phyloP scores from a whole-genome alignment of 2,329 filamentous ascomycete genomes.

The Exophiala aquamarina region DNA sequence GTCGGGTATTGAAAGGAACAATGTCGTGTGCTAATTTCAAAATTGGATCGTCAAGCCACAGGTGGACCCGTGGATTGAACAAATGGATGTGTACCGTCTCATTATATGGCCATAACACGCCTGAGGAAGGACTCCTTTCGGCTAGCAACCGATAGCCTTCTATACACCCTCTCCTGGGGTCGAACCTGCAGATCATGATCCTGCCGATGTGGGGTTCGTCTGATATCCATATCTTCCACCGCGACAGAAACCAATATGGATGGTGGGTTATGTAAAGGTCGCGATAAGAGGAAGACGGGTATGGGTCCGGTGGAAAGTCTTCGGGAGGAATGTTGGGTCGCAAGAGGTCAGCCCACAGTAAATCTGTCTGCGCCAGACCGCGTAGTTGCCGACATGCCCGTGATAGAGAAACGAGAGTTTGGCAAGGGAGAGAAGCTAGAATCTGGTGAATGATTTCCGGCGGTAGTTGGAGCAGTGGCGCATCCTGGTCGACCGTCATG shows the following conservation, averaged over 20 bases:
- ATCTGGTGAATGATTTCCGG: conserved; percentile 74
- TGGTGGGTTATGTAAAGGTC: conserved; percentile 73
- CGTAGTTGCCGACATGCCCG: conserved; percentile 63
- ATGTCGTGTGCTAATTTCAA: conserved; percentile 52
- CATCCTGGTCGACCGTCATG: conserved; percentile 14
- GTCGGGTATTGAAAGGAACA: conserved; percentile 21
- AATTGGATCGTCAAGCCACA: conserved; percentile 75
- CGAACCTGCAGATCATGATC: conserved; percentile 74
- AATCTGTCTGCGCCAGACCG: conserved; percentile 62
- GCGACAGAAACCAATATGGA: conserved; percentile 80
- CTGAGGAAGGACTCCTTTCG: conserved; percentile 54
- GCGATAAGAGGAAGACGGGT: conserved; percentile 63
- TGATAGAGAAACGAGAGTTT: conserved; percentile 62
- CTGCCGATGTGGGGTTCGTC: conserved; percentile 73
- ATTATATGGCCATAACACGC: conserved; percentile 66
- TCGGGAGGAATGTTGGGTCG: conserved; percentile 65
- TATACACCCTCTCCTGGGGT: conserved; percentile 71
- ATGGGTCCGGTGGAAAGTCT: conserved; percentile 48
- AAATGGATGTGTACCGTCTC: conserved; percentile 66
- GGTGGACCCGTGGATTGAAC: conserved; percentile 67
- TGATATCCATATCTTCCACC: conserved; percentile 81
- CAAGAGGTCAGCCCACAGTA: conserved; percentile 70
- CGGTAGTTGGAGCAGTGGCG: conserved; percentile 53
- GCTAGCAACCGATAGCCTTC: conserved; percentile 77
- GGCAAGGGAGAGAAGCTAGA: conserved; percentile 63